Evolutionary conservation across 2,329 filamentous ascomycete genomes (phyloP).

Genomic region (Leptographium flavum): DNA sequence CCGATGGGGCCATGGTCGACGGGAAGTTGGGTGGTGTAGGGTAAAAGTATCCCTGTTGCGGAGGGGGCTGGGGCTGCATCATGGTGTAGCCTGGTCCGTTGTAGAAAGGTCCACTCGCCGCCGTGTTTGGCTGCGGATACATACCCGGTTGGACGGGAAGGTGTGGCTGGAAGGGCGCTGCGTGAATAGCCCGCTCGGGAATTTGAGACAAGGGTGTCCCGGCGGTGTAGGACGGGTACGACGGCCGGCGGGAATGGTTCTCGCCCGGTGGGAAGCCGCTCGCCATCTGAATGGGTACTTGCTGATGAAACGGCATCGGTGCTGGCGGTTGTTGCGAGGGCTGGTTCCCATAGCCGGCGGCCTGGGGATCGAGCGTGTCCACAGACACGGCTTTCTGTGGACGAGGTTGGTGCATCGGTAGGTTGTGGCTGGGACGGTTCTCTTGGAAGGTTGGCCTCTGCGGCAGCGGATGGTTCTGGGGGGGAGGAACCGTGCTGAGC

Average conservation of each 20-base stretch:
- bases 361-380: constrained; percentile 79
- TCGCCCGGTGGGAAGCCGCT: constrained; percentile 32
- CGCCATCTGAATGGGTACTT: constrained; percentile 64
- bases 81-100: constrained; percentile 34
- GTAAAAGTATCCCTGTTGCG: constrained; percentile 23
- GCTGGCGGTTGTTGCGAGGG: constrained; percentile 2
- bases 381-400: constrained; percentile 92
- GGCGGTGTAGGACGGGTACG: constrained; percentile 56
- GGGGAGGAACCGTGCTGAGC: constrained; percentile 39
- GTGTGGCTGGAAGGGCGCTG: constrained; percentile 74
- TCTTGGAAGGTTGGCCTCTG: constrained; percentile 45
- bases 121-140: constrained; percentile 37
- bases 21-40: constrained; percentile 13
- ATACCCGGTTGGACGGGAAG: constrained; percentile 14
- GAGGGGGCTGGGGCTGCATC: constrained; percentile 43
- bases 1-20: constrained; percentile 17
- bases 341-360: constrained; percentile 19
- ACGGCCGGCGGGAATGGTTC: constrained; percentile 50
- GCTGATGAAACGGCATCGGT: constrained; percentile 61
- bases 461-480: constrained; percentile 43
- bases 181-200: constrained; percentile 82
- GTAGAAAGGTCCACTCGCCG: constrained; percentile 28
- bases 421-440: constrained; percentile 32
- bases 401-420: constrained; percentile 83
- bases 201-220: constrained; percentile 83